Evolutionary conservation across 352 stramenopile species (phyloP).

Genomic region (Globisporangium uncinulatum): DNA sequence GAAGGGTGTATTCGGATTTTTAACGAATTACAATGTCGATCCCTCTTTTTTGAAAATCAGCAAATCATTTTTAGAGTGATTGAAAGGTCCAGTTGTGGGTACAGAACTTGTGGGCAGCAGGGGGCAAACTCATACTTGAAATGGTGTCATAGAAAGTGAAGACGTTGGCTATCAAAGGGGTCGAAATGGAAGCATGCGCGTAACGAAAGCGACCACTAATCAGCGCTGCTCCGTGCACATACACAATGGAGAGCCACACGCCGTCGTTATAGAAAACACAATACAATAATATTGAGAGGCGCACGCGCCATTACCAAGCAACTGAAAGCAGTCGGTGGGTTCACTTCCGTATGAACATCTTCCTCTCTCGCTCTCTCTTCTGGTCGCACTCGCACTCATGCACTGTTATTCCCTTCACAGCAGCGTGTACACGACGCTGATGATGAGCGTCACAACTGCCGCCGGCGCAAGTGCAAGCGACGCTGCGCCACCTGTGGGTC

Average conservation of each 20-base stretch:
- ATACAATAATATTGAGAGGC: no score
- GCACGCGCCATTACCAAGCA: no score
- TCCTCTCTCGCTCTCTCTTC: no score
- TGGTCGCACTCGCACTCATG: background rate
- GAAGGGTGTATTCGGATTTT: background rate
- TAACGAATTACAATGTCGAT: background rate
- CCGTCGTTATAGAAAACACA: no score
- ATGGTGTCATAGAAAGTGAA: background rate
- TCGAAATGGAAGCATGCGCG: background rate
- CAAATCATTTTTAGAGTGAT: constrained; percentile 1
- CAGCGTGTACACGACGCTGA: constrained; percentile 8
- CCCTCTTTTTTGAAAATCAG: background rate
- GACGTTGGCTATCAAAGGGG: background rate
- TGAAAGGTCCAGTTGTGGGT: background rate
- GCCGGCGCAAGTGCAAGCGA: constrained; percentile 8
- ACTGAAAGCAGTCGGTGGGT: background rate
- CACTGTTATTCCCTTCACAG: constrained; percentile 2
- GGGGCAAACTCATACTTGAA: background rate
- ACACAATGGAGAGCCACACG: no score
- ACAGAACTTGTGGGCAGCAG: background rate
- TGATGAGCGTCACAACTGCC: background rate
- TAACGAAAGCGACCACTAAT: no score
- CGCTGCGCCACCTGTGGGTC: background rate
- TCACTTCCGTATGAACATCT: background rate
- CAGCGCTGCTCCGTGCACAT: no score